Evolutionary conservation across 1,284 basidiomycete genomes (phyloP).

Genomic region (Veloboletus limbatus): DNA sequence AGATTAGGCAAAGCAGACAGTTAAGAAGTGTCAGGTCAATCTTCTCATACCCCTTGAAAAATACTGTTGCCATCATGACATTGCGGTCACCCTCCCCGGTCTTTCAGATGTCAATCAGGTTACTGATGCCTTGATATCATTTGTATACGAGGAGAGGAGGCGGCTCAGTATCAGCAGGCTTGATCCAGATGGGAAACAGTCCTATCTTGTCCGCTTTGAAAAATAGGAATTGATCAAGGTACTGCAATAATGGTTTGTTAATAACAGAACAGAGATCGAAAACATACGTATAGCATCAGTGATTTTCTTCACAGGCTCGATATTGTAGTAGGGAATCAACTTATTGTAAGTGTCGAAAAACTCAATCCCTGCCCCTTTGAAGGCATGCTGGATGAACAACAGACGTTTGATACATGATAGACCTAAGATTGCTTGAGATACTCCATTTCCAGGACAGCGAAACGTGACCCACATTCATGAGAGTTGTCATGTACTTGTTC

Average conservation of each 20-base stretch:
- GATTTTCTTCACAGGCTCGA: constrained; percentile 98
- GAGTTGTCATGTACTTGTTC: constrained; percentile 97
- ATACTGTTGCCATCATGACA: constrained; percentile 96
- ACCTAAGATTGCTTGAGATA: constrained; percentile 40
- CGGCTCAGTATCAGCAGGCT: constrained; percentile 94
- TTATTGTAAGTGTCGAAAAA: constrained; percentile 96
- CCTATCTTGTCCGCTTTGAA: constrained; percentile 96
- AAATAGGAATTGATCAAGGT: constrained; percentile 88
- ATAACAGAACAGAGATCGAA: background rate
- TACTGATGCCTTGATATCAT: constrained; percentile 94
- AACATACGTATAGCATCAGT: constrained; percentile 78
- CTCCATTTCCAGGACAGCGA: background rate
- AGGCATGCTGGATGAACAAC: constrained; percentile 91
- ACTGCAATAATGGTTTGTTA: constrained; percentile 44
- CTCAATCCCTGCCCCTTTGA: constrained; percentile 97
- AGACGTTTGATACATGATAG: constrained; percentile 96
- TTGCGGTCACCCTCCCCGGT: constrained; percentile 95
- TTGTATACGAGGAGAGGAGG: constrained; percentile 97
- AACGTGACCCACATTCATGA: constrained; percentile 66
- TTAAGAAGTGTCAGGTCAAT: constrained; percentile 94
- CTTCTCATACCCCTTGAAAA: constrained; percentile 97
- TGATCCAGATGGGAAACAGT: constrained; percentile 96
- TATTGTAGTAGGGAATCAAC: constrained; percentile 96
- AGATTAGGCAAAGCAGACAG: constrained; percentile 87
- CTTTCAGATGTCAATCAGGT: constrained; percentile 94